These are phyloP conservation scores for Teratosphaeria gauchensis DNA, from an alignment of 2,329 filamentous ascomycete genomes.

Conservation along the genomic window DNA sequence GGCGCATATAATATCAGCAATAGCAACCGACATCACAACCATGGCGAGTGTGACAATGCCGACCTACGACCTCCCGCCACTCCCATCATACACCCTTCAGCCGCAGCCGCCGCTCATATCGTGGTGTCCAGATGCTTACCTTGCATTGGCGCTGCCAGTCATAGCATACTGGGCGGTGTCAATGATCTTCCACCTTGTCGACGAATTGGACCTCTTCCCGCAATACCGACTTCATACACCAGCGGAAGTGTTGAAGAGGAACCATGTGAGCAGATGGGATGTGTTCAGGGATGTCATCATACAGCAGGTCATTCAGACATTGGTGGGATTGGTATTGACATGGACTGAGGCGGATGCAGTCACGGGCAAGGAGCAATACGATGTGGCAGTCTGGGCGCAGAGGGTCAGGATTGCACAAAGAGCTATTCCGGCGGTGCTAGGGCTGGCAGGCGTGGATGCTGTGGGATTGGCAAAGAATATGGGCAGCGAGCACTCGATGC, in stretches of 20 bases:
- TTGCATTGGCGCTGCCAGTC: conserved; percentile 67
- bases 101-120: conserved; percentile 63
- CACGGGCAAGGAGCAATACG: conserved; percentile 70
- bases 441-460: conserved; percentile 66
- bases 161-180: conserved; percentile 84
- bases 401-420: conserved; percentile 70
- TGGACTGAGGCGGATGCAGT: conserved; percentile 65
- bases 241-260: conserved; percentile 77
- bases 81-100: conserved; percentile 69
- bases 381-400: conserved; percentile 82
- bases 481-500: conserved; percentile 57
- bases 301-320: conserved; percentile 82
- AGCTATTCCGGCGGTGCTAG: conserved; percentile 62
- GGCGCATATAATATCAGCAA: conserved; percentile 1
- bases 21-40: neutral
- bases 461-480: conserved; percentile 65
- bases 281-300: conserved; percentile 75
- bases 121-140: conserved; percentile 70
- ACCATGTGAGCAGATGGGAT: conserved; percentile 75
- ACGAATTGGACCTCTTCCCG: conserved; percentile 74
- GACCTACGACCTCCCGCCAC: conserved; percentile 62
- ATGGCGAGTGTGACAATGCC: conserved; percentile 36
- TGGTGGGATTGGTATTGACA: conserved; percentile 57
- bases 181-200: conserved; percentile 76
- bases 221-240: conserved; percentile 93